Conservation (phyloP, 2,329 filamentous ascomycete species). For the Colletotrichum sp. region DNA sequence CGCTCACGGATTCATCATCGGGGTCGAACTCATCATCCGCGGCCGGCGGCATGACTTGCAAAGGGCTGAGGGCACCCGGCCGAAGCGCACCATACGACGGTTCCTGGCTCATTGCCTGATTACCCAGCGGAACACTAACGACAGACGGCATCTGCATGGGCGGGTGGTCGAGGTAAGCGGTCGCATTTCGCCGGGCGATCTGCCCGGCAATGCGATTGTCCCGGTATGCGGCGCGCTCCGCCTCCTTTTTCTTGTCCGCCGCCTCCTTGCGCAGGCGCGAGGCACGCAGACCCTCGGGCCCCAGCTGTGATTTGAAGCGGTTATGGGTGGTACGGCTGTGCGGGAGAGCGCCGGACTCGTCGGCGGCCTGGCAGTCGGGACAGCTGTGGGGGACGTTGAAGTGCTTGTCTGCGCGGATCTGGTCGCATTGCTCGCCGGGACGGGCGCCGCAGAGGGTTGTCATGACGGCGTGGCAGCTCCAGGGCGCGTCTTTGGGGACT, state of each 20-base stretch:
- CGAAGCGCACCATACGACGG: neutral
- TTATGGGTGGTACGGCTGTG: neutral
- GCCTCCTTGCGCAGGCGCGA: neutral
- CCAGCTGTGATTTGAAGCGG: neutral
- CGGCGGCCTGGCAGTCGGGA: neutral
- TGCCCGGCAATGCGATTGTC: neutral
- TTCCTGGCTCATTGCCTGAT: neutral
- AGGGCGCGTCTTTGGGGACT: neutral
- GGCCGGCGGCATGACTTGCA: neutral
- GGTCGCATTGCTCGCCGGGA: neutral
- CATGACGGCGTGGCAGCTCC: slow-evolving; percentile 1
- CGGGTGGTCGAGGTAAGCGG: neutral
- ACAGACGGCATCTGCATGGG: neutral
- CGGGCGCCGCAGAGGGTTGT: slow-evolving; percentile 10
- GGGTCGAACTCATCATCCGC: neutral
- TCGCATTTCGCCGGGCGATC: neutral
- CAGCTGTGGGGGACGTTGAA: neutral
- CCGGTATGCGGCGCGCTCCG: neutral
- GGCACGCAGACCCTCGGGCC: neutral
- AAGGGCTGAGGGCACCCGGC: neutral
- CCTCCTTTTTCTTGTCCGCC: neutral
- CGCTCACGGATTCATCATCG: neutral
- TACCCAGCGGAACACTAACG: neutral
- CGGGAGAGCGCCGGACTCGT: neutral
- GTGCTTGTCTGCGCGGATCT: neutral